Evolutionary conservation across 2,329 filamentous ascomycete species (phyloP), one percentile per base, ranked within the genome.

Genomic region (Talaromyces marneffei): DNA sequence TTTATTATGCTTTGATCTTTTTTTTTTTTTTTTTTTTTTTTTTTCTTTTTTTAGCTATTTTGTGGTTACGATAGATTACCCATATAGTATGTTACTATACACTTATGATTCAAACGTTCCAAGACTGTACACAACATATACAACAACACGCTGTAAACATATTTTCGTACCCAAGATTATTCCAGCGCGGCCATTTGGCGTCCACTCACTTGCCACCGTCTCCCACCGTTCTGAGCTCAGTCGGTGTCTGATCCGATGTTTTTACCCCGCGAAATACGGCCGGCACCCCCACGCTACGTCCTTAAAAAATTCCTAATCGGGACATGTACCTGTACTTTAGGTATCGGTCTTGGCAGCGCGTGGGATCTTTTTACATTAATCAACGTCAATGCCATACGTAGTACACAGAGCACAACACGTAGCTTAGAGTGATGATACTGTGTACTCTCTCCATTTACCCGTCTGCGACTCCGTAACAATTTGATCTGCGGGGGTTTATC

Each of bases 221-320:
- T n/a, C n/a, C n/a, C n/a, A n/a, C 39, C 18, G 18, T 18, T 18
- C 37, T 18, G 18, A 8, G 16, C 16, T 40, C 18, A 25, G 14
- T 56, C 53, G 53, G 37, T 56, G 37, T 56, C 44, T 42, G 37
- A 10, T 42, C 53, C 53, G 53, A 56, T 56, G n/a, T 40, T 29
- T 27, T 18, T 56, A 31, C 53, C 53, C 53, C 53, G 53, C 53
- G 53, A 40, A 42, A 42, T 42, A 39, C 50, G 6, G 14, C 31
- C 20, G 29, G 18, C 16, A 12, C 37, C 53, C 53, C 53, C 53
- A 56, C 53, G 53, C 53, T 20, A 31, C 9, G 5, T 9, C 18
- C 31, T 37, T 2, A 52, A 3, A n/a, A 23, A 23, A 10, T 31
- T 33, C 46, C 46, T 14, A 31, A 33, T 52, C 9, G 27, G 46